Evolutionary conservation across 148 eudicot species (phyloP).

Genomic region (Rheum nobile): DNA sequence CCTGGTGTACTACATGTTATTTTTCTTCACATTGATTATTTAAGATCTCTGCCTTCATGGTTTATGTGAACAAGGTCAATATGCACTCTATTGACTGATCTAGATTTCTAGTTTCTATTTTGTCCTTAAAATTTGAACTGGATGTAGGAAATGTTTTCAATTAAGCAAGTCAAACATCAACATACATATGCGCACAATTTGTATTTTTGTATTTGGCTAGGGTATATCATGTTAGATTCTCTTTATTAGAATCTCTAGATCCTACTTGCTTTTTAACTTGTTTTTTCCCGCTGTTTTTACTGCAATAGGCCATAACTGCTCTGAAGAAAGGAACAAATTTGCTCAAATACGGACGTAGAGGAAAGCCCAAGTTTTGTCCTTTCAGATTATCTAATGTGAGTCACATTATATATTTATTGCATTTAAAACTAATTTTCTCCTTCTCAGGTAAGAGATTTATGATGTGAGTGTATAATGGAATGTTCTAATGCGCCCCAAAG

Average conservation of each 20-base stretch:
- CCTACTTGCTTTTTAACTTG: not conserved
- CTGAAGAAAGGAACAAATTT: constrained; percentile 37
- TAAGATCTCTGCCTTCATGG: not conserved
- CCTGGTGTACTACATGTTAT: not conserved
- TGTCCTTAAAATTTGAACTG: not conserved
- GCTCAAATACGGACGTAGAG: constrained; percentile 42
- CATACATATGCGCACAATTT: not conserved
- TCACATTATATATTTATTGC: not conserved
- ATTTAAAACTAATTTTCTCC: not conserved
- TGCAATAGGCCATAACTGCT: constrained; percentile 32
- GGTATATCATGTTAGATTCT: not conserved
- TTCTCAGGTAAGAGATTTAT: not conserved
- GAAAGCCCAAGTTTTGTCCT: constrained; percentile 45
- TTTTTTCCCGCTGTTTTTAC: not conserved
- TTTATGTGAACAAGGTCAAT: not conserved
- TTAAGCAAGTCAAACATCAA: not conserved
- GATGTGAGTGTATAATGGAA: not conserved
- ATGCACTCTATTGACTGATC: not conserved
- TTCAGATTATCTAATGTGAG: constrained; percentile 42
- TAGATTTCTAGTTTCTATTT: not conserved
- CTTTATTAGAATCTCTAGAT: not conserved
- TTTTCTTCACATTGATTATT: not conserved
- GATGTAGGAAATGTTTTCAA: not conserved
- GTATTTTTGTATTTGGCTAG: not conserved
- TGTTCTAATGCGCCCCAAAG: not conserved